Base-by-base conservation (phyloP, 2,329 filamentous ascomycete genomes). In the Teratosphaeria destructans region DNA sequence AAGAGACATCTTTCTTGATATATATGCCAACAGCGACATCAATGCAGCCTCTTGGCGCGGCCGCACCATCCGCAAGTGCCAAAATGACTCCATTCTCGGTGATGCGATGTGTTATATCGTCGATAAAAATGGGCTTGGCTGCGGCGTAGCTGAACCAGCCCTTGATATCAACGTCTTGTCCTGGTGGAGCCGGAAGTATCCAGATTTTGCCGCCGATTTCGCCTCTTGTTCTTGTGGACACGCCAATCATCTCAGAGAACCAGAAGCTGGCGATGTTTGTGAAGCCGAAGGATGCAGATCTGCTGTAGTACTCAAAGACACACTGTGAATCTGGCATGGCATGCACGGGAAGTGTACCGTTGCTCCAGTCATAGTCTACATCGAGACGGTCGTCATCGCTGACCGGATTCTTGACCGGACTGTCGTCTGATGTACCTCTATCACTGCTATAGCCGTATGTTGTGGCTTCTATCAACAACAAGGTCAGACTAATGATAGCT, bases 151-250 rank as follows among this genome's bases (percentile, higher is more conserved):
- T 68, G 23, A 76, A 57, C 43, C 68, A 72, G 0, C 72, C 69
- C 43, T 65, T 59, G n/a, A 78, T 66, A 16, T 74, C 74, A 8
- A 65, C 61, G 4, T 68, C 62, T 64, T 78, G 75, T 34, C 66
- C 65, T 0, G 64, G 58, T 16, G 68, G 68, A 8, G 72, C 75
- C 47, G 68, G 64, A n/a, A 69, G 63, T 37, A 78, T 65, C 52
- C 70, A 70, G 23, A 77, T 67, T 61, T 67, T 73, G n/a, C 76
- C 76, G 23, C 66, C 65, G 16, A 77, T 69, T 19, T 69, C 54
- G n/a, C 62, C 60, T 10, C 61, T 52, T 12, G 67, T 57, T 34
- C 57, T 58, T 6, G 58, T 60, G 29, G 62, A 61, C n/a, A 59
- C 56, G n/a, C 67, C 63, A 27, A 70, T 65, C 5, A 65, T 53